Conservation (phyloP, 805 yeast genomes). For the Millerozyma miso region DNA sequence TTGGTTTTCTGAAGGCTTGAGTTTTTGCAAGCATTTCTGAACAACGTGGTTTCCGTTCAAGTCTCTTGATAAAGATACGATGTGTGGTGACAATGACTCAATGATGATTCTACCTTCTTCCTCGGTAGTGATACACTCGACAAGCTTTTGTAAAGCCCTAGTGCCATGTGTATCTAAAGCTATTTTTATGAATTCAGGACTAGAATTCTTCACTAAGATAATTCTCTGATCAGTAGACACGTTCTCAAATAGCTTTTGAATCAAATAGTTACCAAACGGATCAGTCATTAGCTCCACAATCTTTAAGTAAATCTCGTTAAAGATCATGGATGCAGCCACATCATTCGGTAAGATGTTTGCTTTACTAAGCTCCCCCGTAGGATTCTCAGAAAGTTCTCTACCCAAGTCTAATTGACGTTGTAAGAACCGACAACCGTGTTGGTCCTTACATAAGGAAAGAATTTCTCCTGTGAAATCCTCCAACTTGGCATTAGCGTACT, state of each 20-base stretch:
- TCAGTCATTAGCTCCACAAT: conserved; percentile 88
- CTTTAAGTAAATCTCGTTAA: conserved; percentile 72
- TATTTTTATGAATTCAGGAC: conserved; percentile 69
- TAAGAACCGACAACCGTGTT: conserved; percentile 91
- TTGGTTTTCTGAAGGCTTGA: conserved; percentile 66
- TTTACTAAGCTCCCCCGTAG: conserved; percentile 5
- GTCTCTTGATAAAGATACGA: conserved; percentile 79
- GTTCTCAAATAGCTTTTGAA: conserved; percentile 84
- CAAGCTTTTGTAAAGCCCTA: conserved; percentile 86
- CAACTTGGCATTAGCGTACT: conserved; percentile 61
- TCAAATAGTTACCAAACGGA: conserved; percentile 95
- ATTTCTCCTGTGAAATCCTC: conserved; percentile 71
- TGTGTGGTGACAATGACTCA: conserved; percentile 57
- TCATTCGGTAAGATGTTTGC: conserved; percentile 17
- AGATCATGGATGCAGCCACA: conserved; percentile 69
- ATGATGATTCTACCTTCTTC: conserved; percentile 69
- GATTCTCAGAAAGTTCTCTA: conserved; percentile 25
- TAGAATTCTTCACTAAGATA: conserved; percentile 62
- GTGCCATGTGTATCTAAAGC: conserved; percentile 96
- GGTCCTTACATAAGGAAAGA: conserved; percentile 84
- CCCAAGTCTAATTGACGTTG: conserved; percentile 79
- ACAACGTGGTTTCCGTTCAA: conserved; percentile 96
- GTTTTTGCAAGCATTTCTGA: conserved; percentile 81
- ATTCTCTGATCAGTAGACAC: conserved; percentile 68
- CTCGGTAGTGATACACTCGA: conserved; percentile 70